Percentiles rank a stretch among this genome's conserved stretches.
phyloP scores from a whole-genome alignment of 139 green algal genomes.

The Chlorella sorokiniana region DNA sequence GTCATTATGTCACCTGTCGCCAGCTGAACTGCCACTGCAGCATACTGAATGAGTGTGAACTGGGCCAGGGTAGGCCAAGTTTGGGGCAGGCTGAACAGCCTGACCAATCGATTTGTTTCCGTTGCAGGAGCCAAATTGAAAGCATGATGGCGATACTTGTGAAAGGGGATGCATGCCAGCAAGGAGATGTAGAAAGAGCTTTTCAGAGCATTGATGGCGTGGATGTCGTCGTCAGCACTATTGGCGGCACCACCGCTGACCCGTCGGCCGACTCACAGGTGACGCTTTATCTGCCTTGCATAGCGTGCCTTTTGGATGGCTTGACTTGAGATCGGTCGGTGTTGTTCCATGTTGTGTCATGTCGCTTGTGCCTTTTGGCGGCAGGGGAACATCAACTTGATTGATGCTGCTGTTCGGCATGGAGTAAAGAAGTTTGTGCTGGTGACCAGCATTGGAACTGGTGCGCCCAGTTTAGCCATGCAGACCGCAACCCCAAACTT shows the following conservation, averaged over 20 bases:
- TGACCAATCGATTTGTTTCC: neutral
- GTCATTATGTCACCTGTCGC: too few relatives aligned
- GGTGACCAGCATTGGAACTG: conserved; percentile 94
- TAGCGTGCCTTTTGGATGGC: neutral
- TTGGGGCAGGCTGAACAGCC: neutral
- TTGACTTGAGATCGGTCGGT: neutral
- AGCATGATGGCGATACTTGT: conserved; percentile 90
- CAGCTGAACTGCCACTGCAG: too few relatives aligned
- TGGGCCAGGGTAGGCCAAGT: neutral
- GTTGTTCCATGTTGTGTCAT: neutral
- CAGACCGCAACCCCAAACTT: neutral
- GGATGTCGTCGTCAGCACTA: conserved; percentile 91
- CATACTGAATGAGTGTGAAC: neutral
- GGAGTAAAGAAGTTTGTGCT: conserved; percentile 97
- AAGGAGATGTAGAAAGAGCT: conserved; percentile 72
- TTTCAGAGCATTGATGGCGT: conserved; percentile 88
- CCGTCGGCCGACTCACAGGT: conserved; percentile 74
- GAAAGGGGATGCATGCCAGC: conserved; percentile 86
- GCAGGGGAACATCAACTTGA: conserved; percentile 97
- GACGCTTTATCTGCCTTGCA: neutral
- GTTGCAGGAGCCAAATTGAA: conserved; percentile 83
- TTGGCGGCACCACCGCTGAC: conserved; percentile 84
- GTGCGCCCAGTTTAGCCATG: conserved; percentile 40
- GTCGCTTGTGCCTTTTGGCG: neutral
- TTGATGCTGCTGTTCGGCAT: conserved; percentile 84